phyloP scores from a whole-genome alignment of 495 filamentous ascomycete genomes.

The Penicillium lagena region DNA sequence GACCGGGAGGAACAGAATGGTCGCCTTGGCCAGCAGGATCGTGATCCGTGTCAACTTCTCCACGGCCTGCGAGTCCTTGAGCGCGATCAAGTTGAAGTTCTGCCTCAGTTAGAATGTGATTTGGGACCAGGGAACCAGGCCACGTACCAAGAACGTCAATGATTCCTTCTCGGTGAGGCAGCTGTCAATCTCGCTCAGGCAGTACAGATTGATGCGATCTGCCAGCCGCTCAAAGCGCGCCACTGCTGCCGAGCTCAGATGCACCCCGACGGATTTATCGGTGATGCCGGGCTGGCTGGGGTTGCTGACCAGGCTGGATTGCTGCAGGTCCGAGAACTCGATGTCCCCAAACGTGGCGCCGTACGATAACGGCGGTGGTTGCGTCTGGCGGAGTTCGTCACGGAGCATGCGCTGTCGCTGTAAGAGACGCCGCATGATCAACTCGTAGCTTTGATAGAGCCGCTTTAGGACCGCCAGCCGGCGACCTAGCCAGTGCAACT shows the following conservation, averaged over 20 bases:
- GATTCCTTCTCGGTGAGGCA: constrained; percentile 74
- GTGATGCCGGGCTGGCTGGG: constrained; percentile 9
- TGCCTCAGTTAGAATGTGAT: constrained; percentile 24
- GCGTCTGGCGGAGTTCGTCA: constrained; percentile 22
- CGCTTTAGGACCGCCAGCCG: constrained; percentile 63
- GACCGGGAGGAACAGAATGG: constrained; percentile 79
- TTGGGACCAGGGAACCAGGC: neutral
- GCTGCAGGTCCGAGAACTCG: constrained; percentile 22
- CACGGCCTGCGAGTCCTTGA: constrained; percentile 74
- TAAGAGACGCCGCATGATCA: constrained; percentile 68
- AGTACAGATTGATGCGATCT: constrained; percentile 72
- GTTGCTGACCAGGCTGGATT: constrained; percentile 21
- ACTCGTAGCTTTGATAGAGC: constrained; percentile 71
- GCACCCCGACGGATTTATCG: constrained; percentile 44
- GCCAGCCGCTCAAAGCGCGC: constrained; percentile 70
- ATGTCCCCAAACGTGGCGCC: constrained; percentile 21
- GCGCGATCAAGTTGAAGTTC: constrained; percentile 85
- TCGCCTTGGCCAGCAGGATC: constrained; percentile 75
- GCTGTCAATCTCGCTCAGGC: constrained; percentile 73
- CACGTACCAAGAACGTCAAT: constrained; percentile 59
- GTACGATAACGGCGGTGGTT: constrained; percentile 13
- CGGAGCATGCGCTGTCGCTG: constrained; percentile 43
- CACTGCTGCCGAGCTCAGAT: constrained; percentile 56
- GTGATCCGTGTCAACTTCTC: constrained; percentile 75
- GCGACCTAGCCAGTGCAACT: constrained; percentile 65